Evolutionary conservation across 2,329 filamentous ascomycete genomes (phyloP).

Genomic region (Beauveria varroae): DNA sequence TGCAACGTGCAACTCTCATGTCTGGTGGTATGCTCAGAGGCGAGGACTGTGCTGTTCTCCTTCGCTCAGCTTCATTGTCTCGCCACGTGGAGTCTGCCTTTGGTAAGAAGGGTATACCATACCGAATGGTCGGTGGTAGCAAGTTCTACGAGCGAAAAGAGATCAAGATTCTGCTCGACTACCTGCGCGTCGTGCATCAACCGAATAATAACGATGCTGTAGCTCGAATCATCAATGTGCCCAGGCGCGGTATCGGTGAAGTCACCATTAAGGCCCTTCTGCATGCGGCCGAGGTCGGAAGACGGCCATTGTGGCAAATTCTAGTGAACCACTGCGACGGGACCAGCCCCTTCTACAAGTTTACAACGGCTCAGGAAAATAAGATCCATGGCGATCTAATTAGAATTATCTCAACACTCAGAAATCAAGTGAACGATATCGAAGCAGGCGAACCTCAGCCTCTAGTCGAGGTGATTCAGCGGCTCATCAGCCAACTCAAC

Average conservation of each 20-base stretch:
- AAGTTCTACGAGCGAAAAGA: constrained; percentile 90
- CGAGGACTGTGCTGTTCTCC: constrained; percentile 75
- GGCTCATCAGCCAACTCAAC: constrained; percentile 55
- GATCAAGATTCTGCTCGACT: constrained; percentile 81
- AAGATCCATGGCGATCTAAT: constrained; percentile 45
- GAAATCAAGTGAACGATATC: constrained; percentile 22
- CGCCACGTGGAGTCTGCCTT: constrained; percentile 78
- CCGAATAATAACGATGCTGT: constrained; percentile 83
- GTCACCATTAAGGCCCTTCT: constrained; percentile 65
- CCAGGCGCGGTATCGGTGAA: constrained; percentile 73
- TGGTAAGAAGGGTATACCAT: constrained; percentile 73
- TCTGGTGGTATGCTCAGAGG: constrained; percentile 65
- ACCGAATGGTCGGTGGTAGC: constrained; percentile 83
- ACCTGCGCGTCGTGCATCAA: constrained; percentile 76
- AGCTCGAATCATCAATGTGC: constrained; percentile 75
- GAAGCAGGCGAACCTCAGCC: constrained; percentile 21
- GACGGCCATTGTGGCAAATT: constrained; percentile 68
- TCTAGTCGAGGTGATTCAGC: constrained; percentile 43
- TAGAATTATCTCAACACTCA: constrained; percentile 30
- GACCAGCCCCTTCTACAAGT: constrained; percentile 37
- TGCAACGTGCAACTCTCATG: constrained; percentile 61
- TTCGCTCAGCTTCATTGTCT: constrained; percentile 79
- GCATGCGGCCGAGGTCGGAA: constrained; percentile 65
- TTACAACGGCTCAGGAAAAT: constrained; percentile 44
- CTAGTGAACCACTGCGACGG: constrained; percentile 50